phyloP scores from a whole-genome alignment of 176 grass and related monocot species.

The Urochloa ruziziensis region DNA sequence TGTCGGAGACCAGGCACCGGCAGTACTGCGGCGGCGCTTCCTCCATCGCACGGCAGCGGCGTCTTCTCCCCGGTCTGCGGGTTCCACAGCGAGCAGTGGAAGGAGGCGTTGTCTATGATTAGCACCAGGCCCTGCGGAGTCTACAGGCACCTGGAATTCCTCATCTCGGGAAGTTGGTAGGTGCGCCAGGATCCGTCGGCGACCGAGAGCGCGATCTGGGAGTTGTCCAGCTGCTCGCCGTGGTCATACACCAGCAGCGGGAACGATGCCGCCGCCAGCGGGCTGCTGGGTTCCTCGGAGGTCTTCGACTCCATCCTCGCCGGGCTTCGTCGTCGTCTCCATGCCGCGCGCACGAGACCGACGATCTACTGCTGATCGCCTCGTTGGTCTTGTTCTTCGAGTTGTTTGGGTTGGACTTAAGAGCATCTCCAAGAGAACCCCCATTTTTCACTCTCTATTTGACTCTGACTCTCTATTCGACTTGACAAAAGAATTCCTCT shows the following conservation, averaged over 20 bases:
- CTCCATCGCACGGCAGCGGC: background rate
- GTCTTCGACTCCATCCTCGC: background rate
- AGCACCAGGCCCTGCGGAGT: background rate
- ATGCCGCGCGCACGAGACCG: too few species aligned
- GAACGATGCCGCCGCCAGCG: background rate
- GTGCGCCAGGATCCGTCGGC: background rate
- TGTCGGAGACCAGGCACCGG: too few species aligned
- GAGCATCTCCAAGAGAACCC: too few species aligned
- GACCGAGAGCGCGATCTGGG: background rate
- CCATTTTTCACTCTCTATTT: too few species aligned
- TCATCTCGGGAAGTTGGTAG: background rate
- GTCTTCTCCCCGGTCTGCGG: slow-evolving; percentile 1
- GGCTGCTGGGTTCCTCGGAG: background rate
- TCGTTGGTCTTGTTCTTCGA: too few species aligned
- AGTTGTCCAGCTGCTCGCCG: background rate
- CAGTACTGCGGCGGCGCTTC: background rate
- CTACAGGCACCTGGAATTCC: background rate
- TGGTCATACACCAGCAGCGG: slow-evolving; percentile 14
- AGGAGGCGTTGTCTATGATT: background rate
- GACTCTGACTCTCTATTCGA: too few species aligned
- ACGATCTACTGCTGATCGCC: too few species aligned
- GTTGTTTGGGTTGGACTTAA: too few species aligned
- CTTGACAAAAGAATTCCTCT: too few species aligned
- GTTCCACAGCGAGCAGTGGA: background rate
- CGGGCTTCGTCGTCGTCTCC: too few species aligned